Evolutionary conservation across 371 early-diverging fungal species (phyloP).

Genomic region (Sporodiniella umbellata): DNA sequence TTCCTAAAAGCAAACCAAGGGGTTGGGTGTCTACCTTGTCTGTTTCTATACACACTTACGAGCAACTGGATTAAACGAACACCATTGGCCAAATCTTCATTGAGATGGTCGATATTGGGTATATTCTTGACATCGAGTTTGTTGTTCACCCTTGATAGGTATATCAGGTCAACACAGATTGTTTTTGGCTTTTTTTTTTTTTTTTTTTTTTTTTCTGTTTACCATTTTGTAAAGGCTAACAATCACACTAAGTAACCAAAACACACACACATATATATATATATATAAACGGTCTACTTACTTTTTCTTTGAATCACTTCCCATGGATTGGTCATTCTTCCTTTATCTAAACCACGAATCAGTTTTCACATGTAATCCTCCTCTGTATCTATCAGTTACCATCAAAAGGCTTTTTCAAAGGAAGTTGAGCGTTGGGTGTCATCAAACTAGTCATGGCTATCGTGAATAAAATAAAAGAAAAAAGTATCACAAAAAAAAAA

Average conservation of each 20-base stretch:
- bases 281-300: slow-evolving; percentile 30
- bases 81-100: slow-evolving; percentile 78
- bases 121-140: slow-evolving; percentile 69
- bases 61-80: slow-evolving; percentile 82
- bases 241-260: neutral
- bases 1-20: slow-evolving; percentile 61
- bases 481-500: neutral
- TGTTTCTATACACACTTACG: slow-evolving; percentile 43
- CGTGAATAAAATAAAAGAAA: neutral
- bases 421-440: slow-evolving; percentile 4
- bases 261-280: neutral
- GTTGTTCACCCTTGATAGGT: slow-evolving; percentile 86
- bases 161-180: neutral
- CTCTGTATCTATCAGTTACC: too few relatives aligned
- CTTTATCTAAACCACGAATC: slow-evolving; percentile 22
- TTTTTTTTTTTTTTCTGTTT: too few relatives aligned
- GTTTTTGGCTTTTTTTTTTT: too few relatives aligned
- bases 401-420: slow-evolving; percentile 12
- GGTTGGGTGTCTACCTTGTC: neutral
- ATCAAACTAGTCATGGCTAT: slow-evolving; percentile 2
- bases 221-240: slow-evolving; percentile 83
- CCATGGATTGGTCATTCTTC: slow-evolving; percentile 76
- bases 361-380: too few relatives aligned
- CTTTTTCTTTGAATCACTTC: slow-evolving; percentile 87
- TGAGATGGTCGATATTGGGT: slow-evolving; percentile 62